These are phyloP conservation scores for Phoma sp. DNA, from an alignment of 2,329 filamentous ascomycete genomes.

Conservation along the genomic window DNA sequence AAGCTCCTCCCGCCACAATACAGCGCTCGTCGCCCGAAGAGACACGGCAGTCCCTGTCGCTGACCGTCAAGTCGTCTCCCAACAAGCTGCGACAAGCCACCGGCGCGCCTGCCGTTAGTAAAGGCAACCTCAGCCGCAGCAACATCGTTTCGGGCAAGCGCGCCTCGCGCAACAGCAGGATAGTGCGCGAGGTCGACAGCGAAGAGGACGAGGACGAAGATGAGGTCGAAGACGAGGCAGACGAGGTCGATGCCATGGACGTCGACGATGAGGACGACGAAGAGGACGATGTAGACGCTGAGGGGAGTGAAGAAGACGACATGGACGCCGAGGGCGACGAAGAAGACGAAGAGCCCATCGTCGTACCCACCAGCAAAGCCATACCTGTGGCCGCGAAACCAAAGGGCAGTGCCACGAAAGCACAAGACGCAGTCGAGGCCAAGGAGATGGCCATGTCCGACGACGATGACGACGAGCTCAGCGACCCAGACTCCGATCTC, in stretches of 20 bases:
- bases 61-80: constrained; percentile 58
- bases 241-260: constrained; percentile 49
- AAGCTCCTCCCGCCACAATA: constrained; percentile 43
- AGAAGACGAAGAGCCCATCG: constrained; percentile 46
- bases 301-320: constrained; percentile 39
- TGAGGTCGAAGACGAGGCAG: constrained; percentile 47
- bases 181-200: constrained; percentile 49
- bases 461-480: constrained; percentile 51
- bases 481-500: constrained; percentile 47
- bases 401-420: constrained; percentile 39
- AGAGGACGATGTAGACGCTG: constrained; percentile 44
- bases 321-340: constrained; percentile 48
- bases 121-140: constrained; percentile 40
- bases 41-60: constrained; percentile 53
- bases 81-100: constrained; percentile 57
- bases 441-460: constrained; percentile 59
- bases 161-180: constrained; percentile 46
- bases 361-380: constrained; percentile 35
- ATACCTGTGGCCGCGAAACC: constrained; percentile 42
- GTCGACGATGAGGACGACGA: constrained; percentile 49
- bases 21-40: constrained; percentile 50
- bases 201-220: constrained; percentile 52
- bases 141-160: constrained; percentile 49
- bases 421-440: constrained; percentile 53
- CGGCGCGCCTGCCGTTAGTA: constrained; percentile 37